Percentiles rank a stretch among this genome's conserved stretches.
These are phyloP conservation scores for Aspergillus eucalypticola DNA, from an alignment of 2,329 filamentous ascomycete species.

Conservation along the genomic window DNA sequence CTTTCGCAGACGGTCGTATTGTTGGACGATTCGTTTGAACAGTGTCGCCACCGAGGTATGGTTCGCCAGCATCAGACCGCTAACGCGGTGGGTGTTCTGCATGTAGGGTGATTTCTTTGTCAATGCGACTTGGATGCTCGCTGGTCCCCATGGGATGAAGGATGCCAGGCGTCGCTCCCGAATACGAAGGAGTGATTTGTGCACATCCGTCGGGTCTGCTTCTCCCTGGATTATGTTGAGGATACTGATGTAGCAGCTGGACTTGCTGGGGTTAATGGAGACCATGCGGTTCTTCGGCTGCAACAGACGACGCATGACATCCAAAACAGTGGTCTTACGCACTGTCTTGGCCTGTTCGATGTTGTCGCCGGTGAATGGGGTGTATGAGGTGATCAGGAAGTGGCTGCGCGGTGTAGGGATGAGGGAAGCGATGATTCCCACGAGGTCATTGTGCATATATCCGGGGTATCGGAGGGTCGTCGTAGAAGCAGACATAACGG, in stretches of 20 bases:
- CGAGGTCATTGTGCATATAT: slow-evolving; percentile 99
- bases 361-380: slow-evolving; percentile 93
- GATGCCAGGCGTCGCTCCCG: slow-evolving; percentile 89
- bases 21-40: slow-evolving; percentile 88
- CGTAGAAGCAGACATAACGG: slow-evolving; percentile 97
- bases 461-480: slow-evolving; percentile 95
- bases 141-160: slow-evolving; percentile 98
- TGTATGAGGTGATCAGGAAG: slow-evolving; percentile 98
- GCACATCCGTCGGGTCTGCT: slow-evolving; percentile 94
- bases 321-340: slow-evolving; percentile 94
- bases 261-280: slow-evolving; percentile 90
- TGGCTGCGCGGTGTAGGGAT: slow-evolving; percentile 96
- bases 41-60: slow-evolving; percentile 96
- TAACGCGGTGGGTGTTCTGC: slow-evolving; percentile 89
- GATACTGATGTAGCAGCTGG: slow-evolving; percentile 98
- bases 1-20: slow-evolving; percentile 93
- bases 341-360: slow-evolving; percentile 97
- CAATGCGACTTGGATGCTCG: slow-evolving; percentile 93
- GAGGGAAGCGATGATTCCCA: slow-evolving; percentile 91
- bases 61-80: slow-evolving; percentile 95
- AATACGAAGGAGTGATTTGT: slow-evolving; percentile 96
- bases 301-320: slow-evolving; percentile 92
- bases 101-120: slow-evolving; percentile 97
- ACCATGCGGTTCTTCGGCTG: slow-evolving; percentile 99
- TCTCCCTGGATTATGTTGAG: slow-evolving; percentile 99